phyloP scores from a whole-genome alignment of 768 basidiomycete genomes.

The Phylloporus sp. region DNA sequence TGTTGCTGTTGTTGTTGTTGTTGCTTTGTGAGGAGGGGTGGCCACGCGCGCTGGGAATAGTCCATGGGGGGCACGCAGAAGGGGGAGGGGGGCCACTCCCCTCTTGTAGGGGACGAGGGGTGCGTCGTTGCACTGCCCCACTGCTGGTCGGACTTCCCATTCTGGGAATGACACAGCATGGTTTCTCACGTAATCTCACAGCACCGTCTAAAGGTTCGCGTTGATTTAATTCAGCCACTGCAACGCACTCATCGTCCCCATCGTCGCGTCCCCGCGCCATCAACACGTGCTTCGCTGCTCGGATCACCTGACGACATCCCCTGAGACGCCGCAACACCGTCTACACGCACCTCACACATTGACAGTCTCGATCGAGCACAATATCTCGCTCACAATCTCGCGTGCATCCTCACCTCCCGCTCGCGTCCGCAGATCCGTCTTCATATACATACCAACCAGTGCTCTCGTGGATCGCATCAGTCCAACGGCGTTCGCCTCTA shows the following conservation, averaged over 20 bases:
- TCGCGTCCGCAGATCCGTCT: slow-evolving; percentile 1
- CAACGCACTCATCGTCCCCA: neutral
- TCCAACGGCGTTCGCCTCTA: neutral
- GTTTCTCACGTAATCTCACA: slow-evolving; percentile 14
- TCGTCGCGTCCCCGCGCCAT: slow-evolving; percentile 21
- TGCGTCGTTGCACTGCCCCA: slow-evolving; percentile 15
- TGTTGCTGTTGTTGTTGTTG: too few relatives aligned
- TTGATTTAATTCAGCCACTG: neutral
- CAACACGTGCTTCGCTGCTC: slow-evolving; percentile 16
- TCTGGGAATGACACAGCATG: slow-evolving; percentile 17
- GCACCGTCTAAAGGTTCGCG: neutral
- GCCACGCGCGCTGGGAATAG: slow-evolving; percentile 24
- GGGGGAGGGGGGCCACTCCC: neutral
- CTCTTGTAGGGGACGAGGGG: slow-evolving; percentile 12
- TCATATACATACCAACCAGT: neutral
- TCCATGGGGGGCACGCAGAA: slow-evolving; percentile 17
- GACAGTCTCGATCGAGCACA: slow-evolving; percentile 7
- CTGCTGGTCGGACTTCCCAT: too few relatives aligned
- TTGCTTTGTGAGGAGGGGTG: slow-evolving; percentile 10
- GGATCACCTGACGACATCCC: slow-evolving; percentile 3
- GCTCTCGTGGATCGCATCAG: slow-evolving; percentile 4
- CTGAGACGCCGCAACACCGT: slow-evolving; percentile 27
- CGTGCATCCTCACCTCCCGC: neutral
- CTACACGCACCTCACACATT: slow-evolving; percentile 20
- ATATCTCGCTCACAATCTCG: neutral